Conservation (phyloP, 1,284 basidiomycete species). For the Moniliella sp. region DNA sequence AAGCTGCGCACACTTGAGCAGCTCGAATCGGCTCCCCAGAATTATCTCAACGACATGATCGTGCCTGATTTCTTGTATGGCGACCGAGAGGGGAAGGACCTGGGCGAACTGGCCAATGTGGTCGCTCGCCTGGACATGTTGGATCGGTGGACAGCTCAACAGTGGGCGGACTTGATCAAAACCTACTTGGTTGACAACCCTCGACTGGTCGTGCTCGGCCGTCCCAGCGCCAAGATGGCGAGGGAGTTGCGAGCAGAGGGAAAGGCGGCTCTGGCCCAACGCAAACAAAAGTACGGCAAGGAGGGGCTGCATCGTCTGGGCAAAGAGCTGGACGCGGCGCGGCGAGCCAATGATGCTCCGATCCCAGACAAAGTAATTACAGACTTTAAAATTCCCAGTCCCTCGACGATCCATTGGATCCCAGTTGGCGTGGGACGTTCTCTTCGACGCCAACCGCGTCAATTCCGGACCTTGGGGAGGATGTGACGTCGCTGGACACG, state of each 20-base stretch:
- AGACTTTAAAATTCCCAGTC: slow-evolving; percentile 44
- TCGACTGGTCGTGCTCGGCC: slow-evolving; percentile 47
- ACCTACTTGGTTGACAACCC: slow-evolving; percentile 40
- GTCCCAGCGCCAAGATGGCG: slow-evolving; percentile 65
- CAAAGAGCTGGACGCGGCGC: slow-evolving; percentile 55
- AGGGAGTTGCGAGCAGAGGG: slow-evolving; percentile 62
- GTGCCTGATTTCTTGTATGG: slow-evolving; percentile 67
- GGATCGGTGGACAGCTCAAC: slow-evolving; percentile 49
- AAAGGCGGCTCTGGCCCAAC: slow-evolving; percentile 52
- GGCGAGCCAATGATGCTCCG: slow-evolving; percentile 60
- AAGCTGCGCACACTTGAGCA: slow-evolving; percentile 47
- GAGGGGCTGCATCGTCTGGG: slow-evolving; percentile 56
- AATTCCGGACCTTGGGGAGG: slow-evolving; percentile 8
- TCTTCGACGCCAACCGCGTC: background rate
- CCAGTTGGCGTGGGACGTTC: slow-evolving; percentile 46
- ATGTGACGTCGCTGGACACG: slow-evolving; percentile 7
- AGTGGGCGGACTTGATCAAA: slow-evolving; percentile 61
- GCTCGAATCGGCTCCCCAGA: slow-evolving; percentile 22
- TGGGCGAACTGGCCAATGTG: slow-evolving; percentile 55
- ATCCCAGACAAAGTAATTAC: slow-evolving; percentile 61
- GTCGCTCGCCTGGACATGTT: slow-evolving; percentile 47
- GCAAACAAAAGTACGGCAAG: slow-evolving; percentile 52
- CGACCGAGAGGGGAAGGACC: slow-evolving; percentile 56
- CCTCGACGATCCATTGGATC: slow-evolving; percentile 80
- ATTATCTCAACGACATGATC: background rate